A percentile compares a stretch with the other conserved stretches of the same genome.
Conservation (phyloP, 176 grass and related monocot genomes). For the barley (Hordeum vulgare) region DNA sequence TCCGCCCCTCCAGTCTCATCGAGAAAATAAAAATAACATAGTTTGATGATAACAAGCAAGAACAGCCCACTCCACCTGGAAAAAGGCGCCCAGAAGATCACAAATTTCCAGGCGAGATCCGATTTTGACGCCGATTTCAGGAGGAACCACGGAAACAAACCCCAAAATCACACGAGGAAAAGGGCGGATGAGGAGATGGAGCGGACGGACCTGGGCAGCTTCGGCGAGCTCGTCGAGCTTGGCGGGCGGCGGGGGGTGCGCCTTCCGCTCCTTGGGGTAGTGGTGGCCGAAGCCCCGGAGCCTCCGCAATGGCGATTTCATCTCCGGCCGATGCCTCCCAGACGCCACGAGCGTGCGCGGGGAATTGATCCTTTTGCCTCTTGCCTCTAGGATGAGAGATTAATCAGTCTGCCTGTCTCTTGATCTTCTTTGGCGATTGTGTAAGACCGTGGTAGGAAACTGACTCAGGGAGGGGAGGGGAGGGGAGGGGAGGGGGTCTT, state of each 20-base stretch:
- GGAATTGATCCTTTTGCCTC: neutral
- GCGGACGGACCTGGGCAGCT: constrained; percentile 38
- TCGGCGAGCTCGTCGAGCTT: constrained; percentile 76
- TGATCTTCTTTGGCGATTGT: neutral
- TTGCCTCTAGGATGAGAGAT: neutral
- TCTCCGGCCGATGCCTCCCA: constrained; percentile 16
- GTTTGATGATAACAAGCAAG: neutral
- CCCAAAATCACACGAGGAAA: neutral
- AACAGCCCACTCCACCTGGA: neutral
- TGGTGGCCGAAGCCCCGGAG: constrained; percentile 51
- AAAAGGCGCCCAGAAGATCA: neutral
- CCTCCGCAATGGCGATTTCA: constrained; percentile 85
- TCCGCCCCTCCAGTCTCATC: neutral
- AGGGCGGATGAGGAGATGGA: neutral
- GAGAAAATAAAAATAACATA: neutral
- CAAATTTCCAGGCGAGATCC: constrained; percentile 12
- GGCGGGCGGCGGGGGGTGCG: constrained; percentile 23
- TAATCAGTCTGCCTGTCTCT: neutral
- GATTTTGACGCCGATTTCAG: neutral
- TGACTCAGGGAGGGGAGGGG: too few species aligned
- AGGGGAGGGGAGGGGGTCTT: neutral
- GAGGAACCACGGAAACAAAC: neutral
- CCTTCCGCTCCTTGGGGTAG: constrained; percentile 28
- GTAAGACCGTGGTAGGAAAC: neutral
- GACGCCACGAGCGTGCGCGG: neutral